Evolutionary conservation across 345 rosid species (phyloP), one percentile per base, ranked within the genome.

Genomic region (Gossypium herbaceum): DNA sequence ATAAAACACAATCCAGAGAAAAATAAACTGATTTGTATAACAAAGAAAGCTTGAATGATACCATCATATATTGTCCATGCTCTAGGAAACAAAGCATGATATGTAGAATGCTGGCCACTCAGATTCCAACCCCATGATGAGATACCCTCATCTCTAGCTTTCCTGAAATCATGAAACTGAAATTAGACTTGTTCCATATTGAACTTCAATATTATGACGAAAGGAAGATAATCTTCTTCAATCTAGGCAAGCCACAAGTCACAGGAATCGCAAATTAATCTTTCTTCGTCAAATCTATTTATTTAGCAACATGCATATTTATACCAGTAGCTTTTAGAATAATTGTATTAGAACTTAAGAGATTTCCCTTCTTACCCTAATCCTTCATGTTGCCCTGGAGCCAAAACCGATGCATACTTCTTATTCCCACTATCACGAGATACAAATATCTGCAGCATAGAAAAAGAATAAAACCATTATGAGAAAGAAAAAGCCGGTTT

Each of bases 21-120:
- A 78, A 59, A 76, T 7, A 7, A 71, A 54, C 12, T 5, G 59
- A 54, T 8, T 43, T 39, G 19, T 22, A 29, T 39, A 8, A 13
- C 20, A 57, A 34, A 34, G 45, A 58, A 8, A 39, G 58, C 29
- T 17, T 3, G 73, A 64, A 75, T 64, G 67, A 63, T 89, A 94
- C 99, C 99, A 85, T 94, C 98, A 89, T 94, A 94, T 80, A 94
- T 48, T 48, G 99, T 94, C 99, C 99, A 94, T 9, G 99, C 97
- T 86, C 99, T 89, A 68, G 99, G 99, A 84, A 94, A 94, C 43
- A 94, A 79, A 69, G 98, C 99, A 84, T 94, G 99, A 77, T 94
- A 94, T 34, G 99, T 94, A n/a, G 99, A 91, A 82, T 93, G 92
- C 81, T 94, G 98, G 51, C 99, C 99, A 85, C 78, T 88, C 60